Base-by-base conservation (phyloP, 1,139 yeast species). In the Zygoascus sp. region DNA sequence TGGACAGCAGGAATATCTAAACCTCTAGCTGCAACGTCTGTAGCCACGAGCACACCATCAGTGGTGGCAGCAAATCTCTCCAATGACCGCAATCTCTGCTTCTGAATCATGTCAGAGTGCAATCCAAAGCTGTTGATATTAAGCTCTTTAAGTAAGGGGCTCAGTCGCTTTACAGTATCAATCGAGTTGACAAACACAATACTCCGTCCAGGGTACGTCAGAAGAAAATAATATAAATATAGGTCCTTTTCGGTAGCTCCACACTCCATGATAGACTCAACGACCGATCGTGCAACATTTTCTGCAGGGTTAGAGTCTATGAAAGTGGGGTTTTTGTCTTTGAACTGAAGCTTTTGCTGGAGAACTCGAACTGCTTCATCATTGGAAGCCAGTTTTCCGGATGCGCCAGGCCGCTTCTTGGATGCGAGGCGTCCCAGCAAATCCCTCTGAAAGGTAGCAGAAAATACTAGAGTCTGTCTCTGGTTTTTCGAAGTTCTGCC, bases 11-110 rank as follows among this genome's bases (percentile, higher is more conserved):
- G 85, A 50, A 94, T 88, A 73, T 94, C 99, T 52, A 94, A 75
- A 51, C 99, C 99, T 72, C 99, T 80, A 5, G 99, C 98, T 1
- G 99, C 98, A 45, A 92, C 97, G 66, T 92, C 99, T 1, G 97
- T 88, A 1, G 97, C 96, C 46, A 94, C 79, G 46, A 94, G 72
- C 1, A 92, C 90, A 0, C 88, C 77, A 2, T 53, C 73, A 5
- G 66, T 62, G 17, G 59, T 60, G n/a, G 68, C 73, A 49, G 52
- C 69, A 72, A 58, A 74, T 64, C 59, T 77, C 70, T 94, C 99
- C 58, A 94, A 70, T 5, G 94, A 79, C 58, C 92, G 76, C 58
- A 94, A 70, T 62, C 99, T 80, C 63, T 87, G 96, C 60, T 89
- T 92, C 64, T 94, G 99, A 44, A 86, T 77, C 97, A 94, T 92